Evolutionary conservation across 768 basidiomycete genomes (phyloP), one percentile per base, ranked within the genome.

Genomic region (Lactifluus hygrophoroides): DNA sequence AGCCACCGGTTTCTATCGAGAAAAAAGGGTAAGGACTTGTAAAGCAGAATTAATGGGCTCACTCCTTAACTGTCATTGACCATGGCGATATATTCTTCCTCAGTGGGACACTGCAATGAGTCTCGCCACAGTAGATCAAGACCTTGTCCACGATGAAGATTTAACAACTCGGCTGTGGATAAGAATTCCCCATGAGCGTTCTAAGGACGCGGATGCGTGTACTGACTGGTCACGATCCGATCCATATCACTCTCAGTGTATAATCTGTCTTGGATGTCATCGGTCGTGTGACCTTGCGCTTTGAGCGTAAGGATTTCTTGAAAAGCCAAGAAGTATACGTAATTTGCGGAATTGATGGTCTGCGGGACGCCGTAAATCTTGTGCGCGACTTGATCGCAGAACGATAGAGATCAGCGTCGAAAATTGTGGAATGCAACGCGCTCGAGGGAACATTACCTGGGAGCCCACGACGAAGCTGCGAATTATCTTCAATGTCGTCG

Each of bases 351-450:
- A 69, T 99, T 99, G 74, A 99, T 94, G 0, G 95, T 96, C 68
- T 97, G 95, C 0, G 95, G 92, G 3, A 96, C 74, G 1, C 95
- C 95, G 66, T 95, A 99, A 64, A 99, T 95, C 74, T 90, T 91
- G 74, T 99, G 94, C 0, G 91, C 83, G 23, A 94, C 94, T 86
- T 28, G 14, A 61, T 1, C 57, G n/a, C 52, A 37, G 32, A 43
- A 17, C 27, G 37, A 10, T 9, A 19, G 14, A 14, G 3, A 37
- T 35, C 19, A 32, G 45, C 23, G 21, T 23, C 19, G 23, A 25
- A 0, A 38, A 5, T 32, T 13, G 4, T 10, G 16, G 27, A 8
- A 35, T 14, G 43, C 7, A 23, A 19, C 45, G 27, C 14, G 51
- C 17, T 14, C 37, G 10, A 21, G 14, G 40, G 5, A 10, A 32